Evolutionary conservation across 2,329 filamentous ascomycete species (phyloP), one percentile per base, ranked within the genome.

Genomic region (Fragosphaeria purpurea): DNA sequence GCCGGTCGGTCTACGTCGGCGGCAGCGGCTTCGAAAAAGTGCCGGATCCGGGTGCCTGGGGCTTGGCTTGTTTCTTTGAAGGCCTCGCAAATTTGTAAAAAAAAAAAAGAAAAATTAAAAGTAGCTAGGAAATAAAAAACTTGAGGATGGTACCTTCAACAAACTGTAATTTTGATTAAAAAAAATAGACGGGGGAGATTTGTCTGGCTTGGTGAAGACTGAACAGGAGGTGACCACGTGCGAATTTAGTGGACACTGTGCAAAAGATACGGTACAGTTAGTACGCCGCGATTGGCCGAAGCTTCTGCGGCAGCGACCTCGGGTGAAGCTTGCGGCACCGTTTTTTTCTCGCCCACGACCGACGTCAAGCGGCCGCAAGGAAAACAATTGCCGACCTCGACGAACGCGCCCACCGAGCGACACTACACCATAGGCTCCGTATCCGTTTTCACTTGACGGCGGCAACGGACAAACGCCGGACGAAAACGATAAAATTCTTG

Each of bases 1-100:
- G 93, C 7, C 73, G 88, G 52, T 80, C 85, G 2, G 88, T 93
- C 9, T 94, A 94, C 64, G 80, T 95, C 47, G 88, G 86, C 55
- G 85, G 85, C 55, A 77, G 72, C 63, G 85, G 85, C 12, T 90
- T 76, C 70, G 81, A 80, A 69, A 71, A 86, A 83, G 84, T 48
- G 83, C 53, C 53, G 4, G 53, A 55, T 49, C 77, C 77, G 53
- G 93, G 93, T n/a, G 81, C 80, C 12, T 83, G 76, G 73, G 80
- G 80, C 0, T 62, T 97, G 57, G 83, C 85, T 37, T 80, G 83
- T 64, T 90, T 98, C 68, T 84, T 96, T 67, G 70, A 77, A 43
- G 93, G 91, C 0, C 63, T 97, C 60, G 68, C 35, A 47, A 37
- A 5, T 13, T 13, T 13, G 6, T 4, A 35, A 33, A 12, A 12